Percentiles rank a stretch among this genome's conserved stretches.
These are phyloP conservation scores for Huntiella omanensis DNA, from an alignment of 2,329 filamentous ascomycete species.

Conservation along the genomic window DNA sequence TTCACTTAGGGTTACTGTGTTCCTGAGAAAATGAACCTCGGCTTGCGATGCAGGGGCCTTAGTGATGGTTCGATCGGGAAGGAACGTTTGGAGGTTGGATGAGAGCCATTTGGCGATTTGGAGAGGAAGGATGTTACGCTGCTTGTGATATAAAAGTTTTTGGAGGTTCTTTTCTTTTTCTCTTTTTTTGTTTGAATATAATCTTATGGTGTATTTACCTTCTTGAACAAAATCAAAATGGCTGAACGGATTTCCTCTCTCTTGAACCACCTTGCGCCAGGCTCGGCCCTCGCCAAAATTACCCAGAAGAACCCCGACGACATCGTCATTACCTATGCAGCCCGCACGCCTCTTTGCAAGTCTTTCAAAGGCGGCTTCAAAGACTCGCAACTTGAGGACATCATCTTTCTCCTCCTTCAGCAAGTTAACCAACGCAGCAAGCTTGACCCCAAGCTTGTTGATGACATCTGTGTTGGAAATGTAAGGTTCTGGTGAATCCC, in stretches of 20 bases:
- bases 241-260: slow-evolving; percentile 74
- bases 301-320: slow-evolving; percentile 89
- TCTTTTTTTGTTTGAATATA: no score
- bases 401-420: slow-evolving; percentile 69
- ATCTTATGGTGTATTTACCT: neutral
- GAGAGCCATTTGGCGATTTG: no score
- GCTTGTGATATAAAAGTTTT: no score
- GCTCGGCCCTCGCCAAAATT: slow-evolving; percentile 52
- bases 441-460: slow-evolving; percentile 61
- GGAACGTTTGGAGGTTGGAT: no score
- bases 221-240: slow-evolving; percentile 36
- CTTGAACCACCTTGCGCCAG: slow-evolving; percentile 66
- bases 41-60: no score
- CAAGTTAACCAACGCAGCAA: slow-evolving; percentile 53
- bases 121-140: no score
- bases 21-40: no score
- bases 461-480: slow-evolving; percentile 87
- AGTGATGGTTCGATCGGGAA: no score
- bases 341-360: slow-evolving; percentile 79
- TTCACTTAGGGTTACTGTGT: no score
- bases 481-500: slow-evolving; percentile 29
- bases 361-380: slow-evolving; percentile 86
- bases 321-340: slow-evolving; percentile 83
- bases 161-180: no score
- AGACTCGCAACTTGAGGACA: slow-evolving; percentile 75